Evolutionary conservation across 768 basidiomycete genomes (phyloP).

Genomic region (Hortiboletus flavorubellus): DNA sequence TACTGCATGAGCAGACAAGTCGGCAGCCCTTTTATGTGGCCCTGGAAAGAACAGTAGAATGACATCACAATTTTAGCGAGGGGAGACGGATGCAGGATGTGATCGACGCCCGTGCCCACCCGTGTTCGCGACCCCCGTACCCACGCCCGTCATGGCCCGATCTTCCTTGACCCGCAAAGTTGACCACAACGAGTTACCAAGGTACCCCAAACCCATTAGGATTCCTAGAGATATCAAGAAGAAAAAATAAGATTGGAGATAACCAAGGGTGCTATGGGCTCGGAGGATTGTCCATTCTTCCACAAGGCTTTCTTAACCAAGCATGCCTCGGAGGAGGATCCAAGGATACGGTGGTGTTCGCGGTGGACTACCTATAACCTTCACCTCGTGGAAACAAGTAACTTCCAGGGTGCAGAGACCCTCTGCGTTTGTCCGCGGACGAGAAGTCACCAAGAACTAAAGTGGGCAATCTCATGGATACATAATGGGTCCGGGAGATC

Average conservation of each 20-base stretch:
- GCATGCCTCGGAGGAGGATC: neutral
- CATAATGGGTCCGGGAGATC: neutral
- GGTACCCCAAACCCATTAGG: neutral
- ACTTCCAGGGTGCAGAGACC: neutral
- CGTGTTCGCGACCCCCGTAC: neutral
- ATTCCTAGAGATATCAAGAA: neutral
- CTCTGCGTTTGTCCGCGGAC: conserved; percentile 17
- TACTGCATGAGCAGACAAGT: neutral
- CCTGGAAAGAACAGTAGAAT: neutral
- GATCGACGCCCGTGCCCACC: conserved; percentile 3
- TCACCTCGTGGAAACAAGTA: conserved; percentile 1
- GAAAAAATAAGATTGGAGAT: neutral
- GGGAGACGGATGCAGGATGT: neutral
- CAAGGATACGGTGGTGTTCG: neutral
- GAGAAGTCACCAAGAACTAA: neutral
- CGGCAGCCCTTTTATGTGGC: conserved; percentile 18
- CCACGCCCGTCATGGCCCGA: conserved; percentile 9
- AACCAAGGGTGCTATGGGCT: neutral
- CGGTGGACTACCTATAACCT: neutral
- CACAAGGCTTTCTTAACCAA: neutral
- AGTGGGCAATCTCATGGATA: neutral
- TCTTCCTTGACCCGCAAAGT: neutral
- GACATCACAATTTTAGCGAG: conserved; percentile 2
- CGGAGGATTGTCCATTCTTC: neutral
- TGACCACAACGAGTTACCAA: neutral